These are phyloP conservation scores for Lentinus tigrinus DNA, from an alignment of 768 basidiomycete genomes.

Conservation along the genomic window DNA sequence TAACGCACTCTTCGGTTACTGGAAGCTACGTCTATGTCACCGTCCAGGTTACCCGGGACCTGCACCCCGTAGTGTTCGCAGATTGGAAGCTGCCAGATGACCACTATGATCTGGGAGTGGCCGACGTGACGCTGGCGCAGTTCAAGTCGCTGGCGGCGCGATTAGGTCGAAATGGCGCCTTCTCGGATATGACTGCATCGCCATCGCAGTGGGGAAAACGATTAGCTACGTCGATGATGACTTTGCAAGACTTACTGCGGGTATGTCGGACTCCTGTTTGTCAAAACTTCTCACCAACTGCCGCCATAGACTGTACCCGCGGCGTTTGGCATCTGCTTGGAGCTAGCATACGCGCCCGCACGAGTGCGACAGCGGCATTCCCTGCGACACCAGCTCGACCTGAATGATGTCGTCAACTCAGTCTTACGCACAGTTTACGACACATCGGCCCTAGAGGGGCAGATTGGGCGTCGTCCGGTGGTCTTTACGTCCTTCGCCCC, in stretches of 20 bases:
- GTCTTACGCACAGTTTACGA: slow-evolving; percentile 83
- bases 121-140: slow-evolving; percentile 81
- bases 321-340: slow-evolving; percentile 74
- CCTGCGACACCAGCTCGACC: slow-evolving; percentile 55
- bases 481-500: slow-evolving; percentile 94
- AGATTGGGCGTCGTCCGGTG: slow-evolving; percentile 66
- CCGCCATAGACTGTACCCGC: slow-evolving; percentile 40
- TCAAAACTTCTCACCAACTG: neutral
- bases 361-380: slow-evolving; percentile 41
- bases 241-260: slow-evolving; percentile 74
- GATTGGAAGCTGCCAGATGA: slow-evolving; percentile 75
- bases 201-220: slow-evolving; percentile 46
- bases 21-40: slow-evolving; percentile 86
- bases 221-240: slow-evolving; percentile 58
- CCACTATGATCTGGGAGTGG: slow-evolving; percentile 74
- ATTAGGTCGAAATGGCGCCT: slow-evolving; percentile 41
- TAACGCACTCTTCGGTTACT: slow-evolving; percentile 86
- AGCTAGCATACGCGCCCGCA: slow-evolving; percentile 73
- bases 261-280: slow-evolving; percentile 40
- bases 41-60: slow-evolving; percentile 90
- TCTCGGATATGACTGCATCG: slow-evolving; percentile 18
- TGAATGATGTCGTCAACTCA: slow-evolving; percentile 83
- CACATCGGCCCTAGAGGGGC: slow-evolving; percentile 51
- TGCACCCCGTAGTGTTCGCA: slow-evolving; percentile 82
- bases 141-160: slow-evolving; percentile 65